These are phyloP conservation scores for Mucor piriformis DNA, from an alignment of 371 early-diverging fungal genomes.

Conservation along the genomic window DNA sequence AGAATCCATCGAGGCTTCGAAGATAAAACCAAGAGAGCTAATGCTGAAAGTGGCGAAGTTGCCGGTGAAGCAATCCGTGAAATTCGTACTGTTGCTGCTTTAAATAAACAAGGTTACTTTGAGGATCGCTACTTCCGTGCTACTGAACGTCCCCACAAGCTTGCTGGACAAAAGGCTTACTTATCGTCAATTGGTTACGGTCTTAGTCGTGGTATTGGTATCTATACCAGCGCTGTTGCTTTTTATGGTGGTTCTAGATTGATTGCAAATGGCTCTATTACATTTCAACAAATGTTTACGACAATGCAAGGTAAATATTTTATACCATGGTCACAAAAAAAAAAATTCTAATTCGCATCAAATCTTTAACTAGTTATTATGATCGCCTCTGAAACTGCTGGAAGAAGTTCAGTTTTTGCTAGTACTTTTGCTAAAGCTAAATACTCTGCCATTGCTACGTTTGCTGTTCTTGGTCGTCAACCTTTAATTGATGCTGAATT, in stretches of 20 bases:
- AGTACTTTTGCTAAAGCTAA: conserved; percentile 77
- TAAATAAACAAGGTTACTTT: conserved; percentile 74
- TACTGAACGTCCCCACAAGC: conserved; percentile 65
- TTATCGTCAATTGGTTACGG: conserved; percentile 64
- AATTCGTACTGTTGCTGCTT: conserved; percentile 79
- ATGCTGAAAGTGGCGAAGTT: conserved; percentile 65
- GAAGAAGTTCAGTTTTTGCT: conserved; percentile 55
- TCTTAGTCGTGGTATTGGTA: conserved; percentile 59
- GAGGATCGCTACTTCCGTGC: conserved; percentile 58
- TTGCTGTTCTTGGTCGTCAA: conserved; percentile 70
- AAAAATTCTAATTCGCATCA: too few relatives aligned
- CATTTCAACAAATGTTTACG: conserved; percentile 53
- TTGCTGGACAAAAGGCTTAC: conserved; percentile 57
- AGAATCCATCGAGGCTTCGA: conserved; percentile 43
- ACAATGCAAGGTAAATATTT: conserved; percentile 39
- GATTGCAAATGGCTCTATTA: conserved; percentile 34
- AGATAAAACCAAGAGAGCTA: conserved; percentile 54
- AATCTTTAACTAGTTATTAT: conserved; percentile 73
- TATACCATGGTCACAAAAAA: too few relatives aligned
- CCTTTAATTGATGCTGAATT: conserved; percentile 73
- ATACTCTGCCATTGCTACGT: conserved; percentile 76
- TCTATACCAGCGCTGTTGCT: conserved; percentile 61
- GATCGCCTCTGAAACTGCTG: conserved; percentile 69
- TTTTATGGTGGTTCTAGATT: conserved; percentile 62
- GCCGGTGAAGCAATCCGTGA: conserved; percentile 83